These are phyloP conservation scores for Diaporthe australafricana DNA, from an alignment of 2,329 filamentous ascomycete species.

Conservation along the genomic window DNA sequence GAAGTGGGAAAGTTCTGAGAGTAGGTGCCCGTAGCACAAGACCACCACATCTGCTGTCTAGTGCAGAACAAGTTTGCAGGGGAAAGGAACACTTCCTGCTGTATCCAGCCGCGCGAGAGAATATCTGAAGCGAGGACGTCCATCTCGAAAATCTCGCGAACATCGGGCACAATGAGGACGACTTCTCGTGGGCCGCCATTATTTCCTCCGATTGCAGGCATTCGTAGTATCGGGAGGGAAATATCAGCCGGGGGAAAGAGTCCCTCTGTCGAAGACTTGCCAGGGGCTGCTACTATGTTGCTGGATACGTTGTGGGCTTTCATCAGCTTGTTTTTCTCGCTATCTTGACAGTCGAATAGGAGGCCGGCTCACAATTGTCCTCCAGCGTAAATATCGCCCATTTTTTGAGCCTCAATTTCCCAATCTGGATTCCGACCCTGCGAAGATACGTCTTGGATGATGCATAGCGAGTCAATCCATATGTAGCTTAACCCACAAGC, in stretches of 20 bases:
- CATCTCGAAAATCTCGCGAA: not conserved
- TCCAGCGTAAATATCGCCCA: slow-evolving; percentile 2
- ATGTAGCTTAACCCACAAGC: too few species aligned
- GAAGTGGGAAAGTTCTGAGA: not conserved
- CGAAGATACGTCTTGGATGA: not conserved
- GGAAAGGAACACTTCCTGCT: slow-evolving; percentile 3
- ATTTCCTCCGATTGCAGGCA: too few species aligned
- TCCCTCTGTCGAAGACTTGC: too few species aligned
- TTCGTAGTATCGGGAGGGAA: too few species aligned
- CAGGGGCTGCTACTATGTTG: too few species aligned
- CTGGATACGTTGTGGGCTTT: too few species aligned
- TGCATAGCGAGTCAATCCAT: slow-evolving; percentile 1
- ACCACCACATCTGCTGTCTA: slow-evolving; percentile 3
- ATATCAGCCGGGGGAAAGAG: too few species aligned
- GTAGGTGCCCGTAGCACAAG: not conserved
- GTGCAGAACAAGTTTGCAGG: slow-evolving; percentile 16
- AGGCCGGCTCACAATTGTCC: too few species aligned
- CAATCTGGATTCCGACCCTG: not conserved
- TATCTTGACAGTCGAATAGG: too few species aligned
- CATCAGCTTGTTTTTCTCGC: too few species aligned
- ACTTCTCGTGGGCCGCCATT: too few species aligned
- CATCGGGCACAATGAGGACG: too few species aligned
- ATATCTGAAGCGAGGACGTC: not conserved
- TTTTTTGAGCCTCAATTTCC: not conserved
- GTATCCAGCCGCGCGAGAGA: slow-evolving; percentile 18